These are phyloP conservation scores for Medicago arabica DNA, from an alignment of 306 rosid genomes.

Conservation along the genomic window DNA sequence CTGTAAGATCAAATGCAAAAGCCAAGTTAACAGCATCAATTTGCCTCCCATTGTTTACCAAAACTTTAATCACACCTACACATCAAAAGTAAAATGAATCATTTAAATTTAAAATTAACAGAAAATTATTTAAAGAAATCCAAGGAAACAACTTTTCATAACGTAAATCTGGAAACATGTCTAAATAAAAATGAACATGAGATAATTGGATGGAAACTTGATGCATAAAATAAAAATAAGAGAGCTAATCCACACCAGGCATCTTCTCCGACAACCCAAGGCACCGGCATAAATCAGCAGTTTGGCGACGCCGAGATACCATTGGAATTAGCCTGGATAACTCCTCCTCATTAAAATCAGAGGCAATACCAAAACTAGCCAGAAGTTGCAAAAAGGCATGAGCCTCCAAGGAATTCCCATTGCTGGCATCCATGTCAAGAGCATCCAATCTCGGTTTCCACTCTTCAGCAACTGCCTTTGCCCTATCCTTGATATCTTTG, in stretches of 20 bases:
- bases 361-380: conserved; percentile 78
- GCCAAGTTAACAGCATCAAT: conserved; percentile 97
- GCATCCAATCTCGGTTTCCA: conserved; percentile 94
- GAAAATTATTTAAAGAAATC: conserved; percentile 10
- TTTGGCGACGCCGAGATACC: conserved; percentile 98
- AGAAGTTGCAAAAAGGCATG: conserved; percentile 99
- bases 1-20: conserved; percentile 83
- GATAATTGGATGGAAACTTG: background rate
- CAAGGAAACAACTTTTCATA: conserved; percentile 14
- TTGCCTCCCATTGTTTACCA: conserved; percentile 87
- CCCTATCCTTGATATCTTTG: conserved; percentile 68
- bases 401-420: conserved; percentile 96
- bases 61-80: conserved; percentile 84
- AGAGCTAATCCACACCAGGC: conserved; percentile 68
- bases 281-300: conserved; percentile 93
- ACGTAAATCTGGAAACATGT: conserved; percentile 1
- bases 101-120: conserved; percentile 28
- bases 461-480: conserved; percentile 81
- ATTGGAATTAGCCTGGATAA: conserved; percentile 84
- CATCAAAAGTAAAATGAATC: conserved; percentile 36
- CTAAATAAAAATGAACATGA: background rate
- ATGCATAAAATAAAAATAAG: conserved; percentile 2
- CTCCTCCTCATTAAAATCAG: conserved; percentile 84
- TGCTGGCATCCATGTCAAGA: conserved; percentile 92
- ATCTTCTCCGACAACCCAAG: conserved; percentile 92